A percentile compares a stretch with the other conserved stretches of the same genome.
Conservation (phyloP, 306 rosid genomes). For the Alnus rubra region DNA sequence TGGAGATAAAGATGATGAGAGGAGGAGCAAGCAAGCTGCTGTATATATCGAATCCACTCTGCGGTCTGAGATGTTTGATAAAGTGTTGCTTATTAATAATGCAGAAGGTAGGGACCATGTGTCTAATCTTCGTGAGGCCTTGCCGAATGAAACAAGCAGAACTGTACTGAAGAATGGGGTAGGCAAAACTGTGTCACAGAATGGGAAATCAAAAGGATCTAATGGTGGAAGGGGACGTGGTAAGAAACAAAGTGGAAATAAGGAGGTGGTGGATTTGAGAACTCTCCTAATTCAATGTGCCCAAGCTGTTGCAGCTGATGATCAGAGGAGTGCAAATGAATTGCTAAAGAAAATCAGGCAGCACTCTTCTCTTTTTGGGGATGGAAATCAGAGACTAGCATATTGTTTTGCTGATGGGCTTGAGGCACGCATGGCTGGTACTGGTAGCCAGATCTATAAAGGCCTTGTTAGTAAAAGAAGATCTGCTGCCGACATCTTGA, state of each 20-base stretch:
- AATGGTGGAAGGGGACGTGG: conserved; percentile 59
- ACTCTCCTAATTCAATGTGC: conserved; percentile 78
- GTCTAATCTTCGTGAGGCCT: conserved; percentile 54
- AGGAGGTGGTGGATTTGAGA: conserved; percentile 85
- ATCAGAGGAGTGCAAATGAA: conserved; percentile 62
- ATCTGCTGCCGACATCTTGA: conserved; percentile 67
- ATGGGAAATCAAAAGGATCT: conserved; percentile 48
- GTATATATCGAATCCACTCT: conserved; percentile 58
- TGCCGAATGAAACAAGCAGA: conserved; percentile 41
- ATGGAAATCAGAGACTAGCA: conserved; percentile 90
- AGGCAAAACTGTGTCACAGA: conserved; percentile 32
- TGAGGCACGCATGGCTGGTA: conserved; percentile 96
- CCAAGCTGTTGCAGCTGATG: conserved; percentile 95
- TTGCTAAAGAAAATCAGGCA: conserved; percentile 70
- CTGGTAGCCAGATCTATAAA: conserved; percentile 93
- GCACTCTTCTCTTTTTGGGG: conserved; percentile 76
- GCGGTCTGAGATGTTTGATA: conserved; percentile 63
- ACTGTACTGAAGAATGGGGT: conserved; percentile 39
- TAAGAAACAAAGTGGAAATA: conserved; percentile 67
- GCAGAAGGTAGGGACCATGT: conserved; percentile 51
- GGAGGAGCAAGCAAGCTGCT: conserved; percentile 84
- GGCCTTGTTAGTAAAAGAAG: conserved; percentile 71
- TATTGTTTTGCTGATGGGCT: conserved; percentile 87
- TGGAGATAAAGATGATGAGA: conserved; percentile 57
- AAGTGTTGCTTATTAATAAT: conserved; percentile 52